Conservation (phyloP, 441 rosid genomes). For the Gossypium schwendimanii region DNA sequence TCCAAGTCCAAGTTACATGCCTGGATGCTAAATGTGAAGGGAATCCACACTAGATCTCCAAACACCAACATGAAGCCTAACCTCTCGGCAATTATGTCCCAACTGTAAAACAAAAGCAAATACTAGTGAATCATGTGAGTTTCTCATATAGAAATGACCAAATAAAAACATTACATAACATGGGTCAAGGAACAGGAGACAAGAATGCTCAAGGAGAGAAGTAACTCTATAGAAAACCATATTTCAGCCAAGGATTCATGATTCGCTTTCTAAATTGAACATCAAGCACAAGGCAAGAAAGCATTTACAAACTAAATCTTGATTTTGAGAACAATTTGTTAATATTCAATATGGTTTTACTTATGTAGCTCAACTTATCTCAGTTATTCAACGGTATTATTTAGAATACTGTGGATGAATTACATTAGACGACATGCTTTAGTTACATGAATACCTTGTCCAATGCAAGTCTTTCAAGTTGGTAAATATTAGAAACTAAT, state of each 20-base stretch:
- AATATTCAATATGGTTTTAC: no score
- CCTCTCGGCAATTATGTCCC: conserved; percentile 97
- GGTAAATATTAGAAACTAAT: neutral
- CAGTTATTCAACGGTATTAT: no score
- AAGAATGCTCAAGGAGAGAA: no score
- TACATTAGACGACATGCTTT: neutral
- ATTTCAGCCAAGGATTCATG: no score
- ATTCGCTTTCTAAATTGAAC: neutral
- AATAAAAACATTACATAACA: neutral
- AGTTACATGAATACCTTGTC: neutral
- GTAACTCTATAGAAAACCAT: no score
- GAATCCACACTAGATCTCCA: conserved; percentile 91
- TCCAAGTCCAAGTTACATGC: conserved; percentile 27
- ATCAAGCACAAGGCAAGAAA: neutral
- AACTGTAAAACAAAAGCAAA: conserved; percentile 34
- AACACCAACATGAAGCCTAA: conserved; percentile 92
- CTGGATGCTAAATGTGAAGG: conserved; percentile 95
- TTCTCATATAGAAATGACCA: neutral
- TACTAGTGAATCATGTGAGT: neutral
- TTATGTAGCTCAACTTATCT: no score
- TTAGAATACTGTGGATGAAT: no score
- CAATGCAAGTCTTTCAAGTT: neutral
- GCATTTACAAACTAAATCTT: neutral
- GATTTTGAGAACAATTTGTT: neutral
- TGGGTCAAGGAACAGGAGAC: no score